Evolutionary conservation across 2,329 filamentous ascomycete genomes (phyloP), one percentile per base, ranked within the genome.

Genomic region (Exophiala calicioides): DNA sequence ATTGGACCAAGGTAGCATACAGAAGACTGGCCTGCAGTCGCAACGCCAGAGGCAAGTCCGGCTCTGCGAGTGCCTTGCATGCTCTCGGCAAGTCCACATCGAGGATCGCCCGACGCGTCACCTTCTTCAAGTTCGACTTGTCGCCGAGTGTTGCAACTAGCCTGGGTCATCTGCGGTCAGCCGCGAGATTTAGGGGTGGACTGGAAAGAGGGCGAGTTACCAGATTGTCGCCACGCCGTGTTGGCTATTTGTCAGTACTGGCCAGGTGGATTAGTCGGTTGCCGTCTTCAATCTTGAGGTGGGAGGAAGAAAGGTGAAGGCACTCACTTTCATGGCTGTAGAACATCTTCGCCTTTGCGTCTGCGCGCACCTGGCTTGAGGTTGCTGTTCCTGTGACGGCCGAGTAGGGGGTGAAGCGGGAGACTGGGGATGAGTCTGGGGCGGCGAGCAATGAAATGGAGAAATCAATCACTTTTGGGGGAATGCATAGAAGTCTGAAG

Each of bases 161-260:
- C 91, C 91, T 96, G 53, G 30, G 40, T 31, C 44, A 27, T 55
- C 53, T 66, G 41, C 70, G 20, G 13, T 30, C 21, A 44, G 13
- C 18, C 8, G 24, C 10, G 36, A 7, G 16, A 16, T 21, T 16
- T 30, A 15, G n/a, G 23, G 12, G 6, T 16, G 13, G 20, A 12
- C 15, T 23, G 19, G 26, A 19, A 43, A 20, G 13, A 33, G 29
- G n/a, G n/a, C n/a, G n/a, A 62, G 79, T 61, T 75, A 95, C 91
- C 93, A 98, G 50, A 98, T 85, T 2, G 91, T 98, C 10, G 91
- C 86, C 47, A 98, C 87, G 45, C 93, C 93, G 79, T 96, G 87
- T 65, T 93, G 85, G 62, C 83, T 83, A 53, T 80, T 91, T 3
- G 84, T 93, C 44, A 98, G 80, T 50, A 98, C 81, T 83, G 36